phyloP scores from a whole-genome alignment of 306 rosid genomes.

The Boehmeria nivea region DNA sequence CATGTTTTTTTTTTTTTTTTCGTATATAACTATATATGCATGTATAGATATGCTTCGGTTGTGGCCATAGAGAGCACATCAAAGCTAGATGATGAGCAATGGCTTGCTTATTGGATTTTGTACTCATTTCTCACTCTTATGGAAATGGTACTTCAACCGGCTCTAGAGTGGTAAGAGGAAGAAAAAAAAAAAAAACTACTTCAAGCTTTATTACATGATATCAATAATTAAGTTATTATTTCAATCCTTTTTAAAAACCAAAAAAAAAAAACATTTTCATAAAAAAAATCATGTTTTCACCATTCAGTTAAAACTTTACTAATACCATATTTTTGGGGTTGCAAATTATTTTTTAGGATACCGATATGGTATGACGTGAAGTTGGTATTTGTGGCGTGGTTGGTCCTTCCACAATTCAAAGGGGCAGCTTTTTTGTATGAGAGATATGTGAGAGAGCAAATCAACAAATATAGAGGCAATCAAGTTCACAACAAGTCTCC shows the following conservation, averaged over 20 bases:
- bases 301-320: not conserved
- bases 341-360: no score
- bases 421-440: constrained; percentile 91
- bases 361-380: constrained; percentile 75
- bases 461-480: constrained; percentile 31
- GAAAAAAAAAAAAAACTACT: not conserved
- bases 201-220: not conserved
- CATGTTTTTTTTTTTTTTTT: not conserved
- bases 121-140: constrained; percentile 79
- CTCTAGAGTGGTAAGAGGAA: constrained; percentile 45
- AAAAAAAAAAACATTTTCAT: no score
- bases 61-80: constrained; percentile 69
- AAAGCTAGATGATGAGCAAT: constrained; percentile 71
- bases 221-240: no score
- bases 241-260: no score
- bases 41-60: constrained; percentile 80
- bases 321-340: no score
- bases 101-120: constrained; percentile 95
- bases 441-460: constrained; percentile 49
- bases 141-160: constrained; percentile 67
- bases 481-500: constrained; percentile 19
- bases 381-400: constrained; percentile 68
- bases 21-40: no score
- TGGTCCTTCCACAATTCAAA: constrained; percentile 79
- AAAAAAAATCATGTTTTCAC: no score